Conservation (phyloP, 345 rosid genomes). For the Turnera subulata region DNA sequence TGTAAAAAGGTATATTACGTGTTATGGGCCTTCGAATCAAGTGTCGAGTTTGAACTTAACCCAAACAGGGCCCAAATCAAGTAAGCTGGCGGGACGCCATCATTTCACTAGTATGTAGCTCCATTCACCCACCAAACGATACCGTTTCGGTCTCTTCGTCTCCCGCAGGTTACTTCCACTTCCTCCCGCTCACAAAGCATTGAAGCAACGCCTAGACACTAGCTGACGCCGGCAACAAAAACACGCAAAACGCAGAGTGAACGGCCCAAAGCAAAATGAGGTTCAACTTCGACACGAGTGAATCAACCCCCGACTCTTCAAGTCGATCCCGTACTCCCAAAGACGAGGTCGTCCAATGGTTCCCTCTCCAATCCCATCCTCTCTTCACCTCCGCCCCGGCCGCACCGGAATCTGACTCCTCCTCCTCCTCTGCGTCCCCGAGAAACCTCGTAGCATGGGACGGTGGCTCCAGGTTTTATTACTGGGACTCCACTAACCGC, state of each 20-base stretch:
- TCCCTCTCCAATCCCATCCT: conserved; percentile 70
- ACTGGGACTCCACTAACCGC: conserved; percentile 54
- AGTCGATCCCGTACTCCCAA: conserved; percentile 46
- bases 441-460: conserved; percentile 80
- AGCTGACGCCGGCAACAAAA: too few species aligned
- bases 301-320: conserved; percentile 21
- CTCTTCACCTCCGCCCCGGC: conserved; percentile 36
- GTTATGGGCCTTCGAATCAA: too few species aligned
- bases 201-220: too few species aligned
- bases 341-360: conserved; percentile 59
- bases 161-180: too few species aligned
- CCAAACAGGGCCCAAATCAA: too few species aligned
- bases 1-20: too few species aligned
- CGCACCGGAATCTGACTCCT: conserved; percentile 13
- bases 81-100: too few species aligned
- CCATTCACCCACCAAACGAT: too few species aligned
- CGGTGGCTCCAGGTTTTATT: conserved; percentile 71
- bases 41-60: too few species aligned
- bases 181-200: too few species aligned
- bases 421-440: conserved; percentile 21
- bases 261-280: conserved; percentile 35
- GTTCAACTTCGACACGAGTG: conserved; percentile 47
- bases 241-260: background rate
- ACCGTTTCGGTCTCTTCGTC: too few species aligned
- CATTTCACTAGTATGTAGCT: too few species aligned